Evolutionary conservation across 345 rosid genomes (phyloP).

Genomic region (Populus ilicifolia): DNA sequence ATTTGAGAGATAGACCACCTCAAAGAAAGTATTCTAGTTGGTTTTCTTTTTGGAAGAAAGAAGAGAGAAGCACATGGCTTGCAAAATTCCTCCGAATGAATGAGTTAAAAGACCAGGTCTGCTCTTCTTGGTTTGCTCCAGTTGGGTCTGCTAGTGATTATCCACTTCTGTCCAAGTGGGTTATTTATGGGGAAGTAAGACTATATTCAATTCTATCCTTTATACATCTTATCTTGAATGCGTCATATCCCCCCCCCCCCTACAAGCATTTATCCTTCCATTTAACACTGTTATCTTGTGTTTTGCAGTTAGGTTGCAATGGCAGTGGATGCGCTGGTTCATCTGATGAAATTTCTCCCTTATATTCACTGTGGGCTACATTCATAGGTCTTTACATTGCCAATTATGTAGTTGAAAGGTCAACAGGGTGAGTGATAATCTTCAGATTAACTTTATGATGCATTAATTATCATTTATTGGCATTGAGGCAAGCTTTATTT

Average conservation of each 20-base stretch:
- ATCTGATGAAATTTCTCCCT: constrained; percentile 93
- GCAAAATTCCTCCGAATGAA: constrained; percentile 64
- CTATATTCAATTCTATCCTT: neutral
- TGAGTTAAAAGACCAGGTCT: constrained; percentile 90
- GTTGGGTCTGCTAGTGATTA: constrained; percentile 99
- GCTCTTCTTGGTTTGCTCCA: constrained; percentile 99
- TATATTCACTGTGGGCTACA: constrained; percentile 98
- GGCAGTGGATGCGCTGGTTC: constrained; percentile 63
- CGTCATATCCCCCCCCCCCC: neutral
- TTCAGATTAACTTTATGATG: constrained; percentile 4
- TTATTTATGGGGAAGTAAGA: constrained; percentile 90
- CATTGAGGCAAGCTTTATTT: neutral
- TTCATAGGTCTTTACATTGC: constrained; percentile 98
- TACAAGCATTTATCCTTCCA: neutral
- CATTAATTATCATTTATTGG: neutral
- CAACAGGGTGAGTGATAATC: constrained; percentile 76
- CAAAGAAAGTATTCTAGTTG: constrained; percentile 51
- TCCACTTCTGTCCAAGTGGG: constrained; percentile 97
- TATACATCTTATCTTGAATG: neutral
- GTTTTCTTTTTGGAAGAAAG: constrained; percentile 73
- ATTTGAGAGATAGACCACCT: constrained; percentile 50
- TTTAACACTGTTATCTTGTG: neutral
- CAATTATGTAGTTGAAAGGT: constrained; percentile 94
- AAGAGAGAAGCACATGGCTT: constrained; percentile 65
- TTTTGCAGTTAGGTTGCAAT: constrained; percentile 53